Conservation (phyloP, 768 basidiomycete genomes). For the Leccinum variicolor region DNA sequence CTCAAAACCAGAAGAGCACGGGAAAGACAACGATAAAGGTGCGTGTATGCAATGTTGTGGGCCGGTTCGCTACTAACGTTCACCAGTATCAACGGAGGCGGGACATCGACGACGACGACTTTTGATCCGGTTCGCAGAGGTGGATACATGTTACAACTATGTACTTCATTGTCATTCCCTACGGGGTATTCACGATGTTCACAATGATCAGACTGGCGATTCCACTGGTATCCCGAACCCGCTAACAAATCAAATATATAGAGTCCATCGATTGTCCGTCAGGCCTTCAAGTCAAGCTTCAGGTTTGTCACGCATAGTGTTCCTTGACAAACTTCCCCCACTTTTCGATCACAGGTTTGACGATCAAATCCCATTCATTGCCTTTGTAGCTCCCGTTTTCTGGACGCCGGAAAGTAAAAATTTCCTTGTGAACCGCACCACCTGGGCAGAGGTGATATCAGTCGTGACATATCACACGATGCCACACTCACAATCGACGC, state of each 20-base stretch:
- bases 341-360: constrained; percentile 71
- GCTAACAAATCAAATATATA: background rate
- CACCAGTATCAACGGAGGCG: constrained; percentile 61
- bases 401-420: constrained; percentile 68
- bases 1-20: constrained; percentile 43
- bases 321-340: constrained; percentile 67
- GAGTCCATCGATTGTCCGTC: background rate
- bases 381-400: constrained; percentile 51
- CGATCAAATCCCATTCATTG: constrained; percentile 71
- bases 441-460: constrained; percentile 33
- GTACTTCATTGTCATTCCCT: background rate
- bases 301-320: constrained; percentile 25
- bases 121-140: constrained; percentile 15
- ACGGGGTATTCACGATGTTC: background rate
- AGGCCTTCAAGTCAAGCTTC: too few relatives aligned
- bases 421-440: constrained; percentile 67
- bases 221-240: background rate
- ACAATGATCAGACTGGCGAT: background rate
- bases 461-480: background rate
- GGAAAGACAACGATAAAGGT: constrained; percentile 64
- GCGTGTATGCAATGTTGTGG: constrained; percentile 7
- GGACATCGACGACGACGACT: constrained; percentile 64
- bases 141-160: background rate
- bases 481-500: constrained; percentile 45
- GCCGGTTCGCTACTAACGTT: background rate